Base-by-base conservation (phyloP, 179 eudicot genomes). In the Carnegiea gigantea region DNA sequence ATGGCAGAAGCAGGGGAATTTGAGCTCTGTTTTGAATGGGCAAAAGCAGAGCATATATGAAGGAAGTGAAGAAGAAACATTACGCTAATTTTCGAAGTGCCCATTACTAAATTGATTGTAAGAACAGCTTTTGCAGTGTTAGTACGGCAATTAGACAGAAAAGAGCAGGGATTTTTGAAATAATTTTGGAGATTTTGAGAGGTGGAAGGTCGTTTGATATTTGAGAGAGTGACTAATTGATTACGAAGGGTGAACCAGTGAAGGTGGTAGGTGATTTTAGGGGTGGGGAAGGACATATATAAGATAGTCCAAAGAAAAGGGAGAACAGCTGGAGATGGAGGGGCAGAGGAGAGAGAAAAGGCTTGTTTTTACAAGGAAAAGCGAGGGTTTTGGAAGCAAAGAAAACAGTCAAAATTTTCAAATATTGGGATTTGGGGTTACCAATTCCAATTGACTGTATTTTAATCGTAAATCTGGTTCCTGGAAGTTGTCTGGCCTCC, bases 21-120 rank as follows among this genome's bases (percentile, higher is more conserved):
- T 4, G 36, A 57, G 30, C 84, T 82, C 83, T 85, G 85, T 68
- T 87, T 83, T 24, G 90, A 60, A 43, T 78, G 83, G n/a, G 54
- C 43, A 20, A 85, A 82, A 74, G 79, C 78, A 77, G 82, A 85
- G 68, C 70, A 79, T 30, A 44, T 30, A 2, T 26, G 77, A 5
- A 85, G 11, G 0, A 82, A 0, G 17, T 9, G 30, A 51, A 78
- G 14, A 75, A 75, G 54, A 28, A 72, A 11, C n/a, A 79, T 46
- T 59, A 9, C 23, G 20, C 6, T 5, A 48, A 75, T 11, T 13
- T 79, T 82, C 6, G 72, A 46, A 44, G 48, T 33, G 65, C 84
- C 87, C 87, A 82, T 85, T 46, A 60, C 4, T 46, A 43, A n/a
- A 67, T 33, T 70, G 6, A 21, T 13, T 5, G 49, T 43, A 15